phyloP scores from a whole-genome alignment of 2,329 filamentous ascomycete genomes.

The Pseudonectria buxi region DNA sequence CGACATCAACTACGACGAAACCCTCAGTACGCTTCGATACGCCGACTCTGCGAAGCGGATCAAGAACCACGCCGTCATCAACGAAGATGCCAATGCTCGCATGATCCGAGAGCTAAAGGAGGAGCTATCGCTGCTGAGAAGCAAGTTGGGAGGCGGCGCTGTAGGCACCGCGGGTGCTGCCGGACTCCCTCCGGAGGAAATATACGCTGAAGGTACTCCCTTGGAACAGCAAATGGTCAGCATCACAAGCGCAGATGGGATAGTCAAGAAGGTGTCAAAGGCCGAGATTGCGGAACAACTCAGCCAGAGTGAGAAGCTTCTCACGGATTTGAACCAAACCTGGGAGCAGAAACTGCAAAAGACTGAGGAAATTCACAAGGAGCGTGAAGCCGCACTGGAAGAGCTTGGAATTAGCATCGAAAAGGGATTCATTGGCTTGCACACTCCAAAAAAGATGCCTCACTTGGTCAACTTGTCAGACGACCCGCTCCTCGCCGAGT shows the following conservation, averaged over 20 bases:
- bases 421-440: conserved; percentile 92
- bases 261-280: conserved; percentile 91
- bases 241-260: conserved; percentile 79
- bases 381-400: conserved; percentile 88
- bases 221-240: conserved; percentile 94
- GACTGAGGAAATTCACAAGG: conserved; percentile 96
- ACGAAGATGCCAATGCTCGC: conserved; percentile 95
- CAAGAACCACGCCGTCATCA: conserved; percentile 99
- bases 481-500: conserved; percentile 87
- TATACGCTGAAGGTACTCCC: conserved; percentile 88
- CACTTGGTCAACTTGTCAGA: conserved; percentile 98
- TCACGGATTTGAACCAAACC: conserved; percentile 93
- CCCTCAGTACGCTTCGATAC: conserved; percentile 88
- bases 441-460: conserved; percentile 98
- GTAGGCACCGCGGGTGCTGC: conserved; percentile 39
- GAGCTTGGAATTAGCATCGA: conserved; percentile 98
- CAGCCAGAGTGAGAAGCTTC: conserved; percentile 91
- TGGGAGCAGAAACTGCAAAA: conserved; percentile 96
- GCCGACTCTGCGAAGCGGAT: conserved; percentile 97
- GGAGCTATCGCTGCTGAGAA: conserved; percentile 76
- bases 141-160: conserved; percentile 65
- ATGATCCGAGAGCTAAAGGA: conserved; percentile 99
- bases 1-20: conserved; percentile 99
- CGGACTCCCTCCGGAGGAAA: conserved; percentile 59
- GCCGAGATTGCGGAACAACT: conserved; percentile 96